Conservation (phyloP, 768 basidiomycete genomes). For the Porpolomopsis calyptriformis region DNA sequence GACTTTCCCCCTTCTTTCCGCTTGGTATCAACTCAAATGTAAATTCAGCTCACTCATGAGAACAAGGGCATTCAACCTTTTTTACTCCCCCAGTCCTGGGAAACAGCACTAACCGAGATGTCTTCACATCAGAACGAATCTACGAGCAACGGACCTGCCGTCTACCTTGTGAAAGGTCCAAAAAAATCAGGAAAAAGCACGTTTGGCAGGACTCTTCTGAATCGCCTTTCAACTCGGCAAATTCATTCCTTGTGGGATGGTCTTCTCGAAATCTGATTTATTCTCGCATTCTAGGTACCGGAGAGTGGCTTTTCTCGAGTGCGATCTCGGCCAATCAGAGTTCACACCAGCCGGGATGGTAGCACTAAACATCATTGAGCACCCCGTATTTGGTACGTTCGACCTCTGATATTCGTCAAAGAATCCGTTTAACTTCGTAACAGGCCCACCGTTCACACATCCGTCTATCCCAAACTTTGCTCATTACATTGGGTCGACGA, state of each 20-base stretch:
- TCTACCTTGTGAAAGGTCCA: conserved; percentile 70
- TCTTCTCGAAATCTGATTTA: conserved; percentile 1
- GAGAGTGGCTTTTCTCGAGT: conserved; percentile 85
- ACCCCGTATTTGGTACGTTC: conserved; percentile 56
- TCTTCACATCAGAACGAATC: conserved; percentile 6
- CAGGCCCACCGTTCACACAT: conserved; percentile 87
- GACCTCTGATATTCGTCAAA: not conserved
- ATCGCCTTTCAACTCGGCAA: conserved; percentile 52
- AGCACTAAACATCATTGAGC: conserved; percentile 60
- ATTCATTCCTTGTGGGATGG: conserved; percentile 11
- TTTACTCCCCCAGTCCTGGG: conserved; percentile 29
- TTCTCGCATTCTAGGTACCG: too few relatives aligned
- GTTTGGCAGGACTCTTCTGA: conserved; percentile 64
- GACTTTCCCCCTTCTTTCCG: conserved; percentile 9
- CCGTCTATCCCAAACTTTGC: conserved; percentile 57
- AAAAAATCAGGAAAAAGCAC: conserved; percentile 89
- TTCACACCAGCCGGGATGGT: conserved; percentile 84
- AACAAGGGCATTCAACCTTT: conserved; percentile 31
- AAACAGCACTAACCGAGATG: conserved; percentile 20
- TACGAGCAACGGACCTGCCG: conserved; percentile 10
- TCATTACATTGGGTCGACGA: conserved; percentile 73
- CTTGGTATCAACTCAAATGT: conserved; percentile 1
- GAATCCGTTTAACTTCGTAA: not conserved
- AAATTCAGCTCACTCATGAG: conserved; percentile 24
- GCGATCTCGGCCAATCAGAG: conserved; percentile 90